phyloP scores from a whole-genome alignment of 257 asterid genomes.

The Ophiorrhiza pumila region DNA sequence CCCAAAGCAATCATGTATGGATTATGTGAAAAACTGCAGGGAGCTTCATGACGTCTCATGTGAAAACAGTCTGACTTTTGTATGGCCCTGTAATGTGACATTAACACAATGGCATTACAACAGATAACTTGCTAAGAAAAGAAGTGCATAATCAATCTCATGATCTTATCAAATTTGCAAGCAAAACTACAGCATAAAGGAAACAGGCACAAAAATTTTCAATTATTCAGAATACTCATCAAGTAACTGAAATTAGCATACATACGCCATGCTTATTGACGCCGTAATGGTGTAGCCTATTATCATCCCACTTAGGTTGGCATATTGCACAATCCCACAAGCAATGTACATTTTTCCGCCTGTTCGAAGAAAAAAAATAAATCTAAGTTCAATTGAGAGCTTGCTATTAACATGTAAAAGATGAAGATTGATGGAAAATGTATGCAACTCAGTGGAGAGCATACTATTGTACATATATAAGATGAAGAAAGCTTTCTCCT shows the following conservation, averaged over 20 bases:
- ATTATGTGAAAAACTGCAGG: slow-evolving; percentile 39
- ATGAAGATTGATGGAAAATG: no score
- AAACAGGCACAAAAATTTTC: background rate
- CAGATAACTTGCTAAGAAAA: background rate
- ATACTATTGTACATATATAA: no score
- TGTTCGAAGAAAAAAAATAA: slow-evolving; percentile 13
- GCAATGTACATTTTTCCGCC: slow-evolving; percentile 48
- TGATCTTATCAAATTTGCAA: background rate
- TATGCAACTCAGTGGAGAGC: no score
- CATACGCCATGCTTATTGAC: slow-evolving; percentile 72
- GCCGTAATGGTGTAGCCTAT: slow-evolving; percentile 72
- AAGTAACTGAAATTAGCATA: background rate
- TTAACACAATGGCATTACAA: background rate
- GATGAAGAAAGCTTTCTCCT: no score
- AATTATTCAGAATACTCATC: background rate
- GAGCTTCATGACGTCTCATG: slow-evolving; percentile 38
- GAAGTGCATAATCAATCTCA: background rate
- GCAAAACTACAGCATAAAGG: background rate
- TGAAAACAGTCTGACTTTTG: slow-evolving; percentile 61
- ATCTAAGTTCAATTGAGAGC: background rate
- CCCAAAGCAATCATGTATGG: slow-evolving; percentile 63
- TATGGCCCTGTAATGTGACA: slow-evolving; percentile 45
- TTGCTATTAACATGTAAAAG: background rate
- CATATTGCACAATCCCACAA: slow-evolving; percentile 60
- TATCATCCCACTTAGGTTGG: slow-evolving; percentile 52